Percentiles rank a stretch among this genome's conserved stretches.
These are phyloP conservation scores for Gaillardinia entomophila DNA, from an alignment of 805 yeast genomes.

Conservation along the genomic window DNA sequence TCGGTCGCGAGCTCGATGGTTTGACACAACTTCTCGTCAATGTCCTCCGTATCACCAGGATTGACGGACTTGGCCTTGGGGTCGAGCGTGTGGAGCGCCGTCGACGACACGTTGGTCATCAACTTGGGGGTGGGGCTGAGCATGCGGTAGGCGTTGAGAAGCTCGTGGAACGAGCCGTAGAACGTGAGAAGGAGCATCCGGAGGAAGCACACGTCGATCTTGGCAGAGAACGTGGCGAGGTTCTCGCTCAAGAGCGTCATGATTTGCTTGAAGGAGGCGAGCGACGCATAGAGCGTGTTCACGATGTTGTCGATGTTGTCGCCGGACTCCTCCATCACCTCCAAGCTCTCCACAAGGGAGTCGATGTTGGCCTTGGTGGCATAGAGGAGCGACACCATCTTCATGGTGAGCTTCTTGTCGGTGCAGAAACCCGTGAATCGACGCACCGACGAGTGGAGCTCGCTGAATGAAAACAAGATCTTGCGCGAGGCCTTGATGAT, in stretches of 20 bases:
- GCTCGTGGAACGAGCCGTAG: constrained; percentile 60
- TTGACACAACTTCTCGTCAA: constrained; percentile 63
- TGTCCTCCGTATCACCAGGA: constrained; percentile 35
- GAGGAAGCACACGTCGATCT: constrained; percentile 58
- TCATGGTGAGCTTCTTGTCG: constrained; percentile 49
- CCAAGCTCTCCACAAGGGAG: constrained; percentile 51
- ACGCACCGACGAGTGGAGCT: constrained; percentile 55
- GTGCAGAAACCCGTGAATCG: constrained; percentile 53
- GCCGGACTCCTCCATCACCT: constrained; percentile 39
- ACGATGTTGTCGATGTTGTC: constrained; percentile 24
- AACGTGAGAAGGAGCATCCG: constrained; percentile 57
- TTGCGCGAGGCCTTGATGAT: constrained; percentile 51
- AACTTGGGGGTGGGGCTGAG: constrained; percentile 19
- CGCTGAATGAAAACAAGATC: constrained; percentile 56
- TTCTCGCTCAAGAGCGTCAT: constrained; percentile 44
- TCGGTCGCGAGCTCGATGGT: constrained; percentile 57
- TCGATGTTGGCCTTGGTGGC: constrained; percentile 52
- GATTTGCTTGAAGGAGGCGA: constrained; percentile 47
- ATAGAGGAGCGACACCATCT: constrained; percentile 46
- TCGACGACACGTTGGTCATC: constrained; percentile 1
- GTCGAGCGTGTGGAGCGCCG: not conserved
- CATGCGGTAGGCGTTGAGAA: constrained; percentile 57
- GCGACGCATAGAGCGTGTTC: constrained; percentile 25
- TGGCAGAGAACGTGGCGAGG: constrained; percentile 43
- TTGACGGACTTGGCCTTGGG: not conserved